Percentiles rank a stretch among this genome's conserved stretches.
phyloP scores from a whole-genome alignment of 2,329 filamentous ascomycete species.

The Plenodomus biglobosus region DNA sequence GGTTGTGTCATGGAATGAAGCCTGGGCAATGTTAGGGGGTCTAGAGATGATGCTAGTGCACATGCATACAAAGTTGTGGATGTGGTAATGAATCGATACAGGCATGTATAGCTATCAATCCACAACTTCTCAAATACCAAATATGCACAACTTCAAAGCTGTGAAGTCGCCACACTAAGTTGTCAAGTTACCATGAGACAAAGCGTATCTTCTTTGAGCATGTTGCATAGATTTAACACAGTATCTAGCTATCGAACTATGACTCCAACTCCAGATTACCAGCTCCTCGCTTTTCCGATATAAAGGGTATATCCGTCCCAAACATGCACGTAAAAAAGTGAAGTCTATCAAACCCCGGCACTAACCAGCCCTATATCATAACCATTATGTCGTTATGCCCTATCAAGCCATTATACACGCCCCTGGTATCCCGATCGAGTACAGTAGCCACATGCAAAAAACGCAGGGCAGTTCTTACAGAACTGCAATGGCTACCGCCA shows the following conservation, averaged over 20 bases:
- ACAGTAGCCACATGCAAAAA: background rate
- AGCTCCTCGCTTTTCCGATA: background rate
- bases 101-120: too few species aligned
- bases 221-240: background rate
- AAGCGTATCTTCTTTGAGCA: too few species aligned
- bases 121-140: too few species aligned
- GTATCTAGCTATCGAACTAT: background rate
- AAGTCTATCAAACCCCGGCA: constrained; percentile 2
- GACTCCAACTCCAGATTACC: background rate
- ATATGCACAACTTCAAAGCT: too few species aligned
- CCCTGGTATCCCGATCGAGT: background rate
- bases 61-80: too few species aligned
- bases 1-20: background rate
- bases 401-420: background rate
- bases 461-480: background rate
- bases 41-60: background rate
- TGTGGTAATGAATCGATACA: too few species aligned
- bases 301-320: constrained; percentile 20
- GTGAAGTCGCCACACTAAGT: too few species aligned
- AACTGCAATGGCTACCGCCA: background rate
- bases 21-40: background rate
- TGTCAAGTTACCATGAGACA: too few species aligned
- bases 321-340: constrained; percentile 16
- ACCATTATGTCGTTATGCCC: constrained; percentile 5
- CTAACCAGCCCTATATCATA: constrained; percentile 3